phyloP scores from a whole-genome alignment of 2,329 filamentous ascomycete genomes.

The Fusarium foetens region DNA sequence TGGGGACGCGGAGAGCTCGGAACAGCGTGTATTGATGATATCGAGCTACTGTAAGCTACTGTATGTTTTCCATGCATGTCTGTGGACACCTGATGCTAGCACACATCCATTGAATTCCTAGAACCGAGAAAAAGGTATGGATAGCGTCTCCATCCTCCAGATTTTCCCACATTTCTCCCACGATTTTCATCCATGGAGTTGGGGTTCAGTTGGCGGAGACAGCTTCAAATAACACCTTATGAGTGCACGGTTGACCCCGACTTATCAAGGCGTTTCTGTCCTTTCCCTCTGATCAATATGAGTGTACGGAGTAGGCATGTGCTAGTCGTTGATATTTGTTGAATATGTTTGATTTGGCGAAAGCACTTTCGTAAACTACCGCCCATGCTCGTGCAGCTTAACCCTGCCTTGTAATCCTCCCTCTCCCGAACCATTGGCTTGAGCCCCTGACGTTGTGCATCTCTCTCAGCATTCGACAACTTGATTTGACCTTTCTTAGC shows the following conservation, averaged over 20 bases:
- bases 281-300: not conserved
- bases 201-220: constrained; percentile 7
- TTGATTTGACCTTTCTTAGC: constrained; percentile 12
- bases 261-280: not conserved
- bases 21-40: constrained; percentile 2
- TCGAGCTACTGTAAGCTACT: constrained; percentile 24
- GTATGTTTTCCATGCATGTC: constrained; percentile 24
- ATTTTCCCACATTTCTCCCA: constrained; percentile 24
- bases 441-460: constrained; percentile 36
- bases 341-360: not conserved
- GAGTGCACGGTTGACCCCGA: not conserved
- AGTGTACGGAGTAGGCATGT: not conserved
- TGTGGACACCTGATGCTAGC: constrained; percentile 32
- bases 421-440: constrained; percentile 40
- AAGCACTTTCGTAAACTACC: not conserved
- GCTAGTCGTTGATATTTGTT: not conserved
- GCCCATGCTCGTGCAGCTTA: constrained; percentile 21
- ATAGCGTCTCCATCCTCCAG: constrained; percentile 8
- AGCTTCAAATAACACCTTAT: not conserved
- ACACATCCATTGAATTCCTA: not conserved
- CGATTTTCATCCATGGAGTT: not conserved
- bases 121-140: constrained; percentile 15
- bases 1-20: constrained; percentile 35
- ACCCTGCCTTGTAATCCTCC: constrained; percentile 6
- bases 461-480: constrained; percentile 27